These are phyloP conservation scores for Trametes cinnabarina DNA, from an alignment of 768 basidiomycete genomes.

Conservation along the genomic window DNA sequence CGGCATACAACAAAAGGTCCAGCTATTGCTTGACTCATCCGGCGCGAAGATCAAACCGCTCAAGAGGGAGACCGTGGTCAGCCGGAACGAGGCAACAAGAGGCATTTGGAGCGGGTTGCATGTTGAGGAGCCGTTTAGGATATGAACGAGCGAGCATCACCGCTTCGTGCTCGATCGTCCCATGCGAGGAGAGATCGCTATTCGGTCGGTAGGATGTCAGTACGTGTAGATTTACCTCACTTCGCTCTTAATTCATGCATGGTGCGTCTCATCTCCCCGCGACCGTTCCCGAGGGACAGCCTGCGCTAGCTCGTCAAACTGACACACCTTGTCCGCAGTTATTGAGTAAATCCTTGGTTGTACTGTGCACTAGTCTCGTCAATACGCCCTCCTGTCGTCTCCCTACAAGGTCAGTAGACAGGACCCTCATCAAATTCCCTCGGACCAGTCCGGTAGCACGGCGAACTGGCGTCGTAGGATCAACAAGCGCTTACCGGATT, in stretches of 20 bases:
- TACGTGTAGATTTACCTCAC: slow-evolving; percentile 19
- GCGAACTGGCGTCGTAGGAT: background rate
- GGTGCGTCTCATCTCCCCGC: slow-evolving; percentile 7
- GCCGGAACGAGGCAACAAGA: slow-evolving; percentile 74
- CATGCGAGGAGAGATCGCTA: too few species aligned
- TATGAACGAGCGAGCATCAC: slow-evolving; percentile 29
- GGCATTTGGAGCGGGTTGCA: slow-evolving; percentile 92
- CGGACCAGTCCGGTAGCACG: background rate
- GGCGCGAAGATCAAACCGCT: slow-evolving; percentile 82
- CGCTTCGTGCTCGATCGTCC: background rate
- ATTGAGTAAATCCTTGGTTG: background rate
- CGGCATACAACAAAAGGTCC: slow-evolving; percentile 73
- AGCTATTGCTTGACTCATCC: slow-evolving; percentile 82
- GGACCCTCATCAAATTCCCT: background rate
- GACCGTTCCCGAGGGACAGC: background rate
- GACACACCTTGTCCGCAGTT: slow-evolving; percentile 10
- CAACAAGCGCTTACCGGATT: background rate
- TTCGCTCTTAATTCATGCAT: slow-evolving; percentile 4
- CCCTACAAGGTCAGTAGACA: background rate
- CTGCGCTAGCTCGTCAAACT: background rate
- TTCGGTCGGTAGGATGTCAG: background rate
- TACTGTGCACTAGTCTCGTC: slow-evolving; percentile 1
- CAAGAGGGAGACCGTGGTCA: slow-evolving; percentile 72
- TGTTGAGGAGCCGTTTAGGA: slow-evolving; percentile 63
- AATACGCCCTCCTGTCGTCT: background rate